Conservation (phyloP, 306 rosid genomes). For the Pterocarpus santalinus region DNA sequence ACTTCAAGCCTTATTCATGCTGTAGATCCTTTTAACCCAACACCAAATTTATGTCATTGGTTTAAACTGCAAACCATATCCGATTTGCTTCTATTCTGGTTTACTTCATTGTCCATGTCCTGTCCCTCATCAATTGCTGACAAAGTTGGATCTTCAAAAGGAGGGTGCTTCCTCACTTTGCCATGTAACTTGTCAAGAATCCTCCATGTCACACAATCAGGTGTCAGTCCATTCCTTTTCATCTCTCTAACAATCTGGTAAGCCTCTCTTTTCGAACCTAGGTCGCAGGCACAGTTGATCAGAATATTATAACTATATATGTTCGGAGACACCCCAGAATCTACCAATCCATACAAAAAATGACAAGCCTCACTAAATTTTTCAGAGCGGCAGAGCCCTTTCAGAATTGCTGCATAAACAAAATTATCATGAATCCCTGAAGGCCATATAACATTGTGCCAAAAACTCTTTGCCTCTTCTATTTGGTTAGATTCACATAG, state of each 20-base stretch:
- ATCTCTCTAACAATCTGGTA: slow-evolving; percentile 81
- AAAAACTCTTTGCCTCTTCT: slow-evolving; percentile 80
- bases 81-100: slow-evolving; percentile 18
- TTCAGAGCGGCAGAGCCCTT: slow-evolving; percentile 73
- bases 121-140: slow-evolving; percentile 32
- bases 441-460: slow-evolving; percentile 90
- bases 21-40: slow-evolving; percentile 11
- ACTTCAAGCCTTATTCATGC: slow-evolving; percentile 1
- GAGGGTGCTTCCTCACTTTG: slow-evolving; percentile 29
- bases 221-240: slow-evolving; percentile 76
- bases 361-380: slow-evolving; percentile 76
- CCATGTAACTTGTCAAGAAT: slow-evolving; percentile 75
- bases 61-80: not conserved
- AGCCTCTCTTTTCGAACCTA: slow-evolving; percentile 71
- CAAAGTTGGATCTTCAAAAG: slow-evolving; percentile 51
- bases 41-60: not conserved
- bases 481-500: slow-evolving; percentile 64
- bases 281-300: slow-evolving; percentile 71
- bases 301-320: slow-evolving; percentile 81
- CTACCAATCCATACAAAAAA: slow-evolving; percentile 83
- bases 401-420: slow-evolving; percentile 81
- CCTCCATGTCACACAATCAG: slow-evolving; percentile 93
- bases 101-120: slow-evolving; percentile 32
- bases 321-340: slow-evolving; percentile 80
- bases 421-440: slow-evolving; percentile 77